Evolutionary conservation across 768 basidiomycete species (phyloP).

Genomic region (Lanmaoa rubissima): DNA sequence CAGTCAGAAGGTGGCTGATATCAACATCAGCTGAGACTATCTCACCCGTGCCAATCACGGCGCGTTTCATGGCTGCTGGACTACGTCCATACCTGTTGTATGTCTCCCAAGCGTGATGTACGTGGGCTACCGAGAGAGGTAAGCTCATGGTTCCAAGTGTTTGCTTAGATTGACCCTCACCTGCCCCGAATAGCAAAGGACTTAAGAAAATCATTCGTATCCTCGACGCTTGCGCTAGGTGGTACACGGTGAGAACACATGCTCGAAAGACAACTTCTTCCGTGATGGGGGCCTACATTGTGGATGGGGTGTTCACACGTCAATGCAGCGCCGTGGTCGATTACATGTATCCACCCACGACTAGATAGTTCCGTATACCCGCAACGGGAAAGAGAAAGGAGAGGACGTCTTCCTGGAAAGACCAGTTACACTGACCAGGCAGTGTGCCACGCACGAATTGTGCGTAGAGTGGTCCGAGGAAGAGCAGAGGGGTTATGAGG

Average conservation of each 20-base stretch:
- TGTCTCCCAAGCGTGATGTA: constrained; percentile 89
- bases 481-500: constrained; percentile 70
- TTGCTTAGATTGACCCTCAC: constrained; percentile 39
- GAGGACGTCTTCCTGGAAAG: constrained; percentile 38
- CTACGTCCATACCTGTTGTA: constrained; percentile 76
- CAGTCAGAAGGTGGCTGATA: constrained; percentile 14
- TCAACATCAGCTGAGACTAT: not conserved
- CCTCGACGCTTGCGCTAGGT: constrained; percentile 57
- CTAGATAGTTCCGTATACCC: constrained; percentile 69
- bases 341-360: constrained; percentile 33
- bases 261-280: constrained; percentile 93
- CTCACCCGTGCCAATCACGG: constrained; percentile 56
- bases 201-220: constrained; percentile 70
- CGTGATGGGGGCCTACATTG: constrained; percentile 74
- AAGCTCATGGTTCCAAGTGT: constrained; percentile 2
- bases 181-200: constrained; percentile 86
- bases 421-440: constrained; percentile 56
- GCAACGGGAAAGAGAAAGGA: constrained; percentile 47
- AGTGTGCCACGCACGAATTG: constrained; percentile 43
- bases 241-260: constrained; percentile 73
- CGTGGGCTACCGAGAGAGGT: constrained; percentile 59
- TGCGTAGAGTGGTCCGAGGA: constrained; percentile 74
- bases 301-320: not conserved
- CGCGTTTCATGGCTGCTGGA: constrained; percentile 56
- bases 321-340: not conserved